Conservation (phyloP, 208 protist species). For the Herpetomonas samuelpessoai region DNA sequence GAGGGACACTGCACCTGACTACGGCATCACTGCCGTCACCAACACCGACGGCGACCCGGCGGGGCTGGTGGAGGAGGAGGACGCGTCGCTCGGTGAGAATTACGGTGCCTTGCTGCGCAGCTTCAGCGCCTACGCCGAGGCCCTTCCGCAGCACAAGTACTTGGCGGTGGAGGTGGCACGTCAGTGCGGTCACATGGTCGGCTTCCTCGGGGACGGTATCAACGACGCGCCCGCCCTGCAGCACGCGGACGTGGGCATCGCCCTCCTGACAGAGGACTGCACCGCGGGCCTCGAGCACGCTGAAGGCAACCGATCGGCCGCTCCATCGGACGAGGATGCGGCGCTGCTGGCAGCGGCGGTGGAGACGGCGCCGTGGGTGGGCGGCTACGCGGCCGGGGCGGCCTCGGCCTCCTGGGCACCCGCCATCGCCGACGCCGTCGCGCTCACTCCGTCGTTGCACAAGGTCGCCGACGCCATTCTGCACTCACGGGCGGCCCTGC, state of each 20-base stretch:
- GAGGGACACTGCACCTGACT: not conserved
- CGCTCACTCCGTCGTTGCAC: constrained; percentile 70
- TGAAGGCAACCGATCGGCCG: not conserved
- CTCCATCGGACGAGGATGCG: not conserved
- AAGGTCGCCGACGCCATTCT: constrained; percentile 88
- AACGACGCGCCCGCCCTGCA: constrained; percentile 95
- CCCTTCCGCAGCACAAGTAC: constrained; percentile 61
- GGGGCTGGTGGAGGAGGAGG: constrained; percentile 10
- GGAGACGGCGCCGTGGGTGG: not conserved
- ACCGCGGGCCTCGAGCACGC: not conserved
- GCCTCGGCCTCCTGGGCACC: constrained; percentile 33
- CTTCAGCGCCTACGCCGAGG: constrained; percentile 74
- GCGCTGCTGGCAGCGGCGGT: not conserved
- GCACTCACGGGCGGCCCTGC: constrained; percentile 79
- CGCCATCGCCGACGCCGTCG: constrained; percentile 88
- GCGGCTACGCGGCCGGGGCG: not conserved
- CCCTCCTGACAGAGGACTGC: constrained; percentile 42
- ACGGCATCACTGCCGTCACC: not conserved
- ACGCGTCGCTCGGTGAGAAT: constrained; percentile 23
- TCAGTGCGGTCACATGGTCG: constrained; percentile 66
- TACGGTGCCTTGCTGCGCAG: constrained; percentile 18
- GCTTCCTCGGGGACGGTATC: constrained; percentile 96
- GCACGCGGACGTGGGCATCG: constrained; percentile 92
- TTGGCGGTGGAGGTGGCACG: constrained; percentile 81
- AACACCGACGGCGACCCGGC: not conserved